phyloP scores from a whole-genome alignment of 345 rosid species.

The Pugionium cornutum region DNA sequence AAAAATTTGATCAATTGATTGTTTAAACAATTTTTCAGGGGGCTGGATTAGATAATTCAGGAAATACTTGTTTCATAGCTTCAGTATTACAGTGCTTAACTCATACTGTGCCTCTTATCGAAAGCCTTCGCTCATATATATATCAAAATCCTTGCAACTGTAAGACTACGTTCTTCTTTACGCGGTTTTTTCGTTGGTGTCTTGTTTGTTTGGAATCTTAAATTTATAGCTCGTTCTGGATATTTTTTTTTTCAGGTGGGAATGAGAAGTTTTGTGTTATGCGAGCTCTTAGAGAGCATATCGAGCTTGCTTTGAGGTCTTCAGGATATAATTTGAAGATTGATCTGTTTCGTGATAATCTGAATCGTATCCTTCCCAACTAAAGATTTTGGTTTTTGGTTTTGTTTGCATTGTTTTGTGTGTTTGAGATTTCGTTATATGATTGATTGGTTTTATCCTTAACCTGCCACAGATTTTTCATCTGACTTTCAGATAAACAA shows the following conservation, averaged over 20 bases:
- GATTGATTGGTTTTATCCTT: slow-evolving; percentile 41
- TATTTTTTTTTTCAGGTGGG: slow-evolving; percentile 47
- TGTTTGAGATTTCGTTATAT: not conserved
- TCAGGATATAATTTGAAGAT: slow-evolving; percentile 64
- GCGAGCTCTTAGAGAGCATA: slow-evolving; percentile 58
- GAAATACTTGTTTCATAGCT: slow-evolving; percentile 88
- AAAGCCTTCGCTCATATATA: slow-evolving; percentile 49
- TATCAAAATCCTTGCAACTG: slow-evolving; percentile 54
- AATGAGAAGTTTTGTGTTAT: slow-evolving; percentile 61
- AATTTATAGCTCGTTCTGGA: not conserved
- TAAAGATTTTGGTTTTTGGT: not conserved
- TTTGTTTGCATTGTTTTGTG: slow-evolving; percentile 3
- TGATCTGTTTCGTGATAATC: slow-evolving; percentile 50
- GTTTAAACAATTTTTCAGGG: slow-evolving; percentile 50
- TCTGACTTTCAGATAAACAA: slow-evolving; percentile 54
- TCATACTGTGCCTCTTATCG: slow-evolving; percentile 74
- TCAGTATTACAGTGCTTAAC: slow-evolving; percentile 86
- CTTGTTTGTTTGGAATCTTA: not conserved
- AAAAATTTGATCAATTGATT: not conserved
- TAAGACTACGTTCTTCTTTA: slow-evolving; percentile 24
- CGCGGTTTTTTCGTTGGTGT: not conserved
- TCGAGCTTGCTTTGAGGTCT: slow-evolving; percentile 53
- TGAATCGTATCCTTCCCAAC: slow-evolving; percentile 55
- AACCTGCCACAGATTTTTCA: slow-evolving; percentile 55
- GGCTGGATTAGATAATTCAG: slow-evolving; percentile 77